Evolutionary conservation across 1,139 yeast species (phyloP), one percentile per base, ranked within the genome.

Genomic region (Petasospora rhodanensis): DNA sequence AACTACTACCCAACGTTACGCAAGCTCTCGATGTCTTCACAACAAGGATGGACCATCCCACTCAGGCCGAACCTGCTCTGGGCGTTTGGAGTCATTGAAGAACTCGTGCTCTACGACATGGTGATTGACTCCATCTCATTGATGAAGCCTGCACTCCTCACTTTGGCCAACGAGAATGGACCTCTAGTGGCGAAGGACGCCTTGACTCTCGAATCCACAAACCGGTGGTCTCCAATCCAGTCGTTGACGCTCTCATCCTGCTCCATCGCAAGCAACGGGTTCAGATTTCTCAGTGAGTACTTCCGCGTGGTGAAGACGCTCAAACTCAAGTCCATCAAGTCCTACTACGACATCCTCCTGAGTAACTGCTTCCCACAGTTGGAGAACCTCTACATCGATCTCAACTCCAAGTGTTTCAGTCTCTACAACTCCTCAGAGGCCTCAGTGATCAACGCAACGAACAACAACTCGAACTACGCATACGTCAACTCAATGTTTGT

Each of bases 41-140:
- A 71, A 39, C 43, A 63, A 1, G 76, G 76, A 1, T 70, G 76
- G 76, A 62, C 66, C 13, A 59, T 68, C 19, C 67, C 71, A 1
- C 57, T 76, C 41, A 63, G 70, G 38, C 56, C 64, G 24, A 42
- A 59, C 60, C 26, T 58, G 52, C 36, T 63, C 40, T 49, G 62
- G 51, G 52, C 68, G 7, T 76, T 68, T 46, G 74, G 72, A 20
- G 45, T 60, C 7, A 61, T 76, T 7, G 58, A 64, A 15, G 68
- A 67, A 32, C 52, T 76, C 13, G 55, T 56, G 8, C 54, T 76
- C 24, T 58, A 61, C 27, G 70, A 73, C 44, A 64, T 76, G 45
- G 64, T 71, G 12, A 62, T 76, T 18, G 79, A 73, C 41, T 55
- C 56, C 3, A 53, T 44, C 12, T 62, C 67, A 1, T 40, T 62